Evolutionary conservation across 2,329 filamentous ascomycete genomes (phyloP).

Genomic region (Aureobasidium leucospermi): DNA sequence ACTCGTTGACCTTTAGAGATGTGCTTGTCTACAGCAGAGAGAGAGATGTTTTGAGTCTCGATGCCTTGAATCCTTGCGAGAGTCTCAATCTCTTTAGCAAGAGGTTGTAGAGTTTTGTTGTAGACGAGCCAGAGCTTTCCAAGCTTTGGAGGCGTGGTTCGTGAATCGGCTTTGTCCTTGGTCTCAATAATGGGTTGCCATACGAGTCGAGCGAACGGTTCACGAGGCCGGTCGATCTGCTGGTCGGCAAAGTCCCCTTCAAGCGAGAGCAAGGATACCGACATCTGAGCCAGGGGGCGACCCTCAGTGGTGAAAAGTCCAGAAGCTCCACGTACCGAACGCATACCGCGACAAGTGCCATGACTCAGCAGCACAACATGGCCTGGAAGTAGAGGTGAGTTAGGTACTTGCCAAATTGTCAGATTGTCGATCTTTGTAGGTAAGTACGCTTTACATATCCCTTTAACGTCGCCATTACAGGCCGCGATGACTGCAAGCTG

Average conservation of each 20-base stretch:
- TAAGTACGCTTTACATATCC: neutral
- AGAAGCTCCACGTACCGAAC: neutral
- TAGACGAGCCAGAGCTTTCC: neutral
- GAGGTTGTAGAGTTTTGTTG: neutral
- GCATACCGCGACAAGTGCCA: neutral
- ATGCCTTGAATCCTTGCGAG: neutral
- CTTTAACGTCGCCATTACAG: neutral
- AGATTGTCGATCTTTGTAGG: neutral
- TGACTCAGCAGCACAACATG: neutral
- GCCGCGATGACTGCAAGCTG: neutral
- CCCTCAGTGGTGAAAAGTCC: neutral
- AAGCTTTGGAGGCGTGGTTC: too few relatives aligned
- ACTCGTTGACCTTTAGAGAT: neutral
- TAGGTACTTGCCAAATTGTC: neutral
- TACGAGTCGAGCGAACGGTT: neutral
- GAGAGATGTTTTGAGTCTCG: neutral
- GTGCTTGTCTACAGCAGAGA: neutral
- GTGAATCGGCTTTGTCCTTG: neutral
- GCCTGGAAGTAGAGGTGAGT: neutral
- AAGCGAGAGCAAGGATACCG: neutral
- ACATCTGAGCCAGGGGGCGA: neutral
- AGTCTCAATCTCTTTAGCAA: neutral
- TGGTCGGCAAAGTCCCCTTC: neutral
- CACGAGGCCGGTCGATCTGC: neutral
- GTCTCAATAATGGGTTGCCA: neutral